phyloP scores from a whole-genome alignment of 176 grass and related monocot genomes.

The Musa troglodytarum region DNA sequence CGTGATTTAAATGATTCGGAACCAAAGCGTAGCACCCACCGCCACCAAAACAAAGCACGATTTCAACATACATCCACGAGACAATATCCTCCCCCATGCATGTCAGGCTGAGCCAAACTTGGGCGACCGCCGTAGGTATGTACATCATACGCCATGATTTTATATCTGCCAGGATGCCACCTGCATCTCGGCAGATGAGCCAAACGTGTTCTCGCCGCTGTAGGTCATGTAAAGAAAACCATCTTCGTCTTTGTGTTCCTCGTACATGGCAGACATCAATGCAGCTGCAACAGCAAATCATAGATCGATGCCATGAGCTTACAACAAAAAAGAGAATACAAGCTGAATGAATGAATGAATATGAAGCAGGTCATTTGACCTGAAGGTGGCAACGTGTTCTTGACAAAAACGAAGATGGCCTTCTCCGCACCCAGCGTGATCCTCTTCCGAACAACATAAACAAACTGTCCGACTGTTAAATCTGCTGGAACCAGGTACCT shows the following conservation, averaged over 20 bases:
- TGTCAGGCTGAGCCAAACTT: too few relatives aligned
- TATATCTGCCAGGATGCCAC: neutral
- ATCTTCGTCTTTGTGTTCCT: constrained; percentile 21
- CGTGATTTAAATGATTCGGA: too few relatives aligned
- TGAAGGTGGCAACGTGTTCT: constrained; percentile 8
- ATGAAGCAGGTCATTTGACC: neutral
- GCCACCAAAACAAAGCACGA: too few relatives aligned
- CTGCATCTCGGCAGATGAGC: neutral
- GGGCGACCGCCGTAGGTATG: too few relatives aligned
- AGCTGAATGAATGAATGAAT: neutral
- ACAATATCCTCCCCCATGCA: too few relatives aligned
- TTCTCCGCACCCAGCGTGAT: constrained; percentile 6
- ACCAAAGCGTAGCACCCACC: too few relatives aligned
- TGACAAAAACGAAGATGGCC: constrained; percentile 15
- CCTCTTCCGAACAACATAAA: constrained; percentile 17
- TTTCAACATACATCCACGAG: too few relatives aligned
- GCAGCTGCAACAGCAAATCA: neutral
- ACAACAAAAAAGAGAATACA: too few relatives aligned
- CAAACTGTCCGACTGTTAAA: constrained; percentile 9
- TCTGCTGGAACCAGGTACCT: constrained; percentile 18
- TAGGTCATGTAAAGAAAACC: constrained; percentile 15
- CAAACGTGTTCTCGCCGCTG: constrained; percentile 15
- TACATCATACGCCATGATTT: too few relatives aligned
- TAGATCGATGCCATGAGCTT: neutral
- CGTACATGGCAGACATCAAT: constrained; percentile 10